A percentile compares a stretch with the other conserved stretches of the same genome.
phyloP scores from a whole-genome alignment of 1,139 yeast species.

The Magnusiomyces sp. region DNA sequence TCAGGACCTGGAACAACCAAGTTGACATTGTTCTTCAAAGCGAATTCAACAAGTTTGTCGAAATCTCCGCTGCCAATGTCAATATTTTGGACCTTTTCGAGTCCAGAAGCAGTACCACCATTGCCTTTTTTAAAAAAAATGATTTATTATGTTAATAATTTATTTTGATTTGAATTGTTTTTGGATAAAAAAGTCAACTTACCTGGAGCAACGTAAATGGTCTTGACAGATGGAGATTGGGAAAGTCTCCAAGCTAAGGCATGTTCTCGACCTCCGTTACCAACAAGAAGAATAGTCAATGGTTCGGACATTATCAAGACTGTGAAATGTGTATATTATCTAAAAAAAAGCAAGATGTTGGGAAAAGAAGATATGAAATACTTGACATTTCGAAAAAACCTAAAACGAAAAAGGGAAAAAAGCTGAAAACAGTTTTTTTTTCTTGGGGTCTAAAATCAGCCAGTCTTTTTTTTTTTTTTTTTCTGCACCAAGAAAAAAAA shows the following conservation, averaged over 20 bases:
- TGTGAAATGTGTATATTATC: no score
- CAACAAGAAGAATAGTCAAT: slow-evolving; percentile 70
- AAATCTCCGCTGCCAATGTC: slow-evolving; percentile 45
- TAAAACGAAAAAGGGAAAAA: no score
- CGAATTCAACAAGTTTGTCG: slow-evolving; percentile 45
- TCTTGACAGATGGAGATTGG: slow-evolving; percentile 63
- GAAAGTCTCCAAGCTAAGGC: slow-evolving; percentile 89
- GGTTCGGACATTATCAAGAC: not conserved
- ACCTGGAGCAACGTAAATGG: slow-evolving; percentile 91
- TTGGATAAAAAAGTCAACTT: not conserved
- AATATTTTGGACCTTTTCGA: slow-evolving; percentile 58
- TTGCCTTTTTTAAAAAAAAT: slow-evolving; percentile 32
- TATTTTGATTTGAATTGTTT: no score
- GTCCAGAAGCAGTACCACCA: slow-evolving; percentile 68
- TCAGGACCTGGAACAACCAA: slow-evolving; percentile 98
- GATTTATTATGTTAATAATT: no score
- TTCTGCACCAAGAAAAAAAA: no score
- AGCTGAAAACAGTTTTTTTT: no score
- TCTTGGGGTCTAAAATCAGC: no score
- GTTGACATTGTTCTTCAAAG: slow-evolving; percentile 54
- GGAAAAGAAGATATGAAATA: no score
- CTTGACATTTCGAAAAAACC: no score
- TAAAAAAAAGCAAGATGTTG: no score
- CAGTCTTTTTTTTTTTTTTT: no score
- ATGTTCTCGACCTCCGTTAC: slow-evolving; percentile 99